phyloP scores from a whole-genome alignment of 345 rosid genomes.

The Erysimum cheiranthoides region DNA sequence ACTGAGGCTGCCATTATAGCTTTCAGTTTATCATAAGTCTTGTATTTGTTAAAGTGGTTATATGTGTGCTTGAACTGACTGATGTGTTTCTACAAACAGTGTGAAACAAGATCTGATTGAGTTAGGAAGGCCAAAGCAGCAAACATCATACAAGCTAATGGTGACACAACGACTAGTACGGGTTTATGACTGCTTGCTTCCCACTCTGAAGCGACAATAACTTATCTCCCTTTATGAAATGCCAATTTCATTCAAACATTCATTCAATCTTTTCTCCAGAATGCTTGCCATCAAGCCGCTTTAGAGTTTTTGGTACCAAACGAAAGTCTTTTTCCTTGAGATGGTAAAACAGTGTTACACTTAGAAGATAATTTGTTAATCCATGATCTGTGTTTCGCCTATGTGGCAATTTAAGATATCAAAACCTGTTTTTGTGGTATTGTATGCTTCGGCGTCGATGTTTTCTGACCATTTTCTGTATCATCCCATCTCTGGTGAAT shows the following conservation, averaged over 20 bases:
- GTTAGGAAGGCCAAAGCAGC: slow-evolving; percentile 72
- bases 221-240: neutral
- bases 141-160: slow-evolving; percentile 64
- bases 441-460: neutral
- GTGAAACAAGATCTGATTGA: slow-evolving; percentile 81
- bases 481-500: neutral
- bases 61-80: slow-evolving; percentile 25
- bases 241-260: slow-evolving; percentile 1
- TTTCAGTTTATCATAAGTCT: neutral
- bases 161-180: slow-evolving; percentile 69
- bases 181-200: slow-evolving; percentile 83
- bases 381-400: neutral
- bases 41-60: slow-evolving; percentile 4
- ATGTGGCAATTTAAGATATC: neutral
- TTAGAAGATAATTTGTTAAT: neutral
- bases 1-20: neutral
- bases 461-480: neutral
- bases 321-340: neutral
- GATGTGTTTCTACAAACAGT: slow-evolving; percentile 50
- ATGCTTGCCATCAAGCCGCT: neutral
- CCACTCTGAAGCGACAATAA: slow-evolving; percentile 59
- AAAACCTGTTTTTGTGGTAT: neutral
- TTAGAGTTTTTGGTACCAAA: neutral
- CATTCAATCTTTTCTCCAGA: slow-evolving; percentile 7
- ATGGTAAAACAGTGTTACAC: slow-evolving; percentile 19